These are phyloP conservation scores for Kregervanrija pseudodelftensis DNA, from an alignment of 805 yeast genomes.

Conservation along the genomic window DNA sequence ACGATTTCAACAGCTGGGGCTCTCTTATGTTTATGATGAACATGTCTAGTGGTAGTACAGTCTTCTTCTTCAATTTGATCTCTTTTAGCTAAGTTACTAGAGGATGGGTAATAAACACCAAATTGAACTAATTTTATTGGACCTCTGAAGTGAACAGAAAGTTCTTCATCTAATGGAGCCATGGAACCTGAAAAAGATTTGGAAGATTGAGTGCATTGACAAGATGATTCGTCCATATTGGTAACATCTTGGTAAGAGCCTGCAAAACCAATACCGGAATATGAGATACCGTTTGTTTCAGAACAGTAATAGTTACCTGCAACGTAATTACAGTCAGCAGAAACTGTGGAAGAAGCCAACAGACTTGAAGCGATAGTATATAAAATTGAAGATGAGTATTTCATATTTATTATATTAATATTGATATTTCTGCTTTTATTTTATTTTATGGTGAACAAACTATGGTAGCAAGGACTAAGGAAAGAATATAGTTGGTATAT, in stretches of 20 bases:
- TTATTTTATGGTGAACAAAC: too few relatives aligned
- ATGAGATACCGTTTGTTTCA: constrained; percentile 45
- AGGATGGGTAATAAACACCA: constrained; percentile 77
- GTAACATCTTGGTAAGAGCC: constrained; percentile 75
- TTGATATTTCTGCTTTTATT: too few relatives aligned
- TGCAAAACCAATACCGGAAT: constrained; percentile 71
- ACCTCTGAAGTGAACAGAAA: constrained; percentile 87
- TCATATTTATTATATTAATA: constrained; percentile 5
- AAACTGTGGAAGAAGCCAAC: constrained; percentile 13
- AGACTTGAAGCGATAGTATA: constrained; percentile 12
- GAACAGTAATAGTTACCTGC: constrained; percentile 84
- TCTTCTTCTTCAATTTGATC: constrained; percentile 31
- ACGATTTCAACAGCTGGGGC: constrained; percentile 58
- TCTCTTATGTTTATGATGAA: constrained; percentile 49
- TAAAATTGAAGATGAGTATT: constrained; percentile 8
- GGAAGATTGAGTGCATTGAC: constrained; percentile 60
- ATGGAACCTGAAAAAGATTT: constrained; percentile 60
- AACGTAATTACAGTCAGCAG: constrained; percentile 29
- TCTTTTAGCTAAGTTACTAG: constrained; percentile 30
- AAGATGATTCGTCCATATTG: constrained; percentile 51
- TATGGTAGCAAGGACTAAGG: not conserved
- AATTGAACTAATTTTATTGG: constrained; percentile 75
- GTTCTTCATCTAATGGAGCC: constrained; percentile 80
- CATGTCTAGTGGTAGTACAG: constrained; percentile 37
- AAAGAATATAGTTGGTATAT: not conserved